Conservation (phyloP, 257 asterid species). For the Solanum stenotomum region DNA sequence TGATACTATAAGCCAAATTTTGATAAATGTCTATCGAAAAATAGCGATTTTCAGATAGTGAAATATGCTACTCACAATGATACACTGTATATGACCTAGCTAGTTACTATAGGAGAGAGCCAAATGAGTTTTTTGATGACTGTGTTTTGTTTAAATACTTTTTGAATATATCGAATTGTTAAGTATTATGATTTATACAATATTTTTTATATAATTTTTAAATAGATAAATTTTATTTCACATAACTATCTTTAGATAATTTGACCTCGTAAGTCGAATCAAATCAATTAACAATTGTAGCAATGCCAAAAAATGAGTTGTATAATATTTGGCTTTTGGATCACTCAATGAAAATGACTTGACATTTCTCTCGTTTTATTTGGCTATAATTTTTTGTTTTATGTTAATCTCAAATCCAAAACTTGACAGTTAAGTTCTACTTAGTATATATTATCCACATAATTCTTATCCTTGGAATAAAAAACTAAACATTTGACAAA, state of each 20-base stretch:
- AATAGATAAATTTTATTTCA: neutral
- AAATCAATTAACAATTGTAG: neutral
- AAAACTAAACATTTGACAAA: neutral
- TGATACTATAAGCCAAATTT: neutral
- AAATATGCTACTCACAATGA: accelerated
- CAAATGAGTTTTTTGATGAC: accelerated
- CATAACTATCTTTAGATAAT: neutral
- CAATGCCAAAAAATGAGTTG: neutral
- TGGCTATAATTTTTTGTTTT: neutral
- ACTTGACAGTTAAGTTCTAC: neutral
- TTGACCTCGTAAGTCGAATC: neutral
- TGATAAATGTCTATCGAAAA: accelerated
- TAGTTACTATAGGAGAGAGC: neutral
- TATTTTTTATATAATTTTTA: neutral
- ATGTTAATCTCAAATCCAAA: neutral
- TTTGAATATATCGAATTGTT: neutral
- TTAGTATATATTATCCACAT: neutral
- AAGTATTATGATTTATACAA: neutral
- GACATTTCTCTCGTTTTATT: neutral
- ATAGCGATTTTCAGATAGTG: too few species aligned
- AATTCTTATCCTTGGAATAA: neutral
- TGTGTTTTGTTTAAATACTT: neutral
- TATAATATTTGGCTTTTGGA: neutral
- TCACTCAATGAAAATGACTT: neutral
- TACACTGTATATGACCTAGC: neutral